Evolutionary conservation across 257 asterid species (phyloP).

Genomic region (Ilex asprella): DNA sequence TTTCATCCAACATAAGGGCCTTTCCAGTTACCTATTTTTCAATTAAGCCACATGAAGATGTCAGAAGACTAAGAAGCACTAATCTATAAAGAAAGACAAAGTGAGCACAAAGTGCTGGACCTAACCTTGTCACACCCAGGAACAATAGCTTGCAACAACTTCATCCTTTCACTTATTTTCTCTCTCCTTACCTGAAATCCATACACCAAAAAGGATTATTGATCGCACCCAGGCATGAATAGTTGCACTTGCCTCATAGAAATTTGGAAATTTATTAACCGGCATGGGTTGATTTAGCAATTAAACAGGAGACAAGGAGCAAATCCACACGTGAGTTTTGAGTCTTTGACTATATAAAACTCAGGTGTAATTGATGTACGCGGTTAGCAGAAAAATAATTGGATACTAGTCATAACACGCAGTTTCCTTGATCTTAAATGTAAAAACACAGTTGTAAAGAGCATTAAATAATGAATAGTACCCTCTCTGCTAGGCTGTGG

Average conservation of each 20-base stretch:
- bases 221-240: background rate
- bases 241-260: background rate
- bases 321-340: too few relatives aligned
- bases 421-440: too few relatives aligned
- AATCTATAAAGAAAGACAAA: slow-evolving; percentile 6
- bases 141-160: slow-evolving; percentile 65
- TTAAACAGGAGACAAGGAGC: too few relatives aligned
- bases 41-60: slow-evolving; percentile 33
- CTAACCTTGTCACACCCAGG: slow-evolving; percentile 88
- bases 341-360: too few relatives aligned
- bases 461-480: slow-evolving; percentile 10
- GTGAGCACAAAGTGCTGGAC: slow-evolving; percentile 12
- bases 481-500: slow-evolving; percentile 95
- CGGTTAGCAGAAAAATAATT: too few relatives aligned
- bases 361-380: too few relatives aligned
- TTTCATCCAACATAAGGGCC: slow-evolving; percentile 97
- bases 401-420: too few relatives aligned
- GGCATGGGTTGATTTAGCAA: too few relatives aligned
- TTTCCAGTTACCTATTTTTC: slow-evolving; percentile 73
- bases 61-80: slow-evolving; percentile 8
- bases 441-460: too few relatives aligned
- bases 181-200: slow-evolving; percentile 64
- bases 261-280: background rate
- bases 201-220: background rate
- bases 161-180: slow-evolving; percentile 86